These are phyloP conservation scores for Didymella keratinophila DNA, from an alignment of 2,329 filamentous ascomycete genomes.

Conservation along the genomic window DNA sequence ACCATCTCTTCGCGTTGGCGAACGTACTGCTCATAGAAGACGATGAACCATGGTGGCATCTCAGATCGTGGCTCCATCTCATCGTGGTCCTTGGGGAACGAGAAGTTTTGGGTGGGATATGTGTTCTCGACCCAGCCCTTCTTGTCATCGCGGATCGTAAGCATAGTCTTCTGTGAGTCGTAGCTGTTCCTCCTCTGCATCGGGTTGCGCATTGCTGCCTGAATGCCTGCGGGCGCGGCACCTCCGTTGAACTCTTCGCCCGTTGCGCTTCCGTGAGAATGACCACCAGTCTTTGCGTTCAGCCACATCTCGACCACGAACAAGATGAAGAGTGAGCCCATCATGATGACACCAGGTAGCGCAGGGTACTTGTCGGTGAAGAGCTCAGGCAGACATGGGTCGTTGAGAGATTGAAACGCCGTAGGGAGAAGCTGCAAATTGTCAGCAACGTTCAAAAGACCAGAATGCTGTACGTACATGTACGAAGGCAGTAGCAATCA, in stretches of 20 bases:
- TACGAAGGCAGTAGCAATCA: conserved; percentile 87
- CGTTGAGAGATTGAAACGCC: conserved; percentile 60
- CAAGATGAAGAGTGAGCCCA: conserved; percentile 66
- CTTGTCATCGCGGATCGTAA: conserved; percentile 44
- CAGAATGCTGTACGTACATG: conserved; percentile 56
- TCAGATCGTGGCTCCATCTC: conserved; percentile 47
- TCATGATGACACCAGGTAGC: conserved; percentile 71
- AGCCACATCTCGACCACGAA: conserved; percentile 71
- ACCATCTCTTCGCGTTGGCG: conserved; percentile 68
- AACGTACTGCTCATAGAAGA: conserved; percentile 70
- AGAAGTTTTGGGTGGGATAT: conserved; percentile 42
- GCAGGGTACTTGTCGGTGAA: conserved; percentile 68
- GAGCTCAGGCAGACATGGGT: conserved; percentile 64
- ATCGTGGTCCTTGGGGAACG: conserved; percentile 37
- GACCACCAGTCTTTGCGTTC: conserved; percentile 65
- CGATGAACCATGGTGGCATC: conserved; percentile 70
- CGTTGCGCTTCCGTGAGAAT: conserved; percentile 65
- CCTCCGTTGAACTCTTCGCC: conserved; percentile 50
- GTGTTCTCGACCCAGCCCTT: conserved; percentile 44
- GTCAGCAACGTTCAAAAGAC: conserved; percentile 13
- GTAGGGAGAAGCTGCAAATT: conserved; percentile 61
- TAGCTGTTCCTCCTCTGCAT: conserved; percentile 45
- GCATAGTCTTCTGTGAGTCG: conserved; percentile 47
- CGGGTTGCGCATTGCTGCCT: conserved; percentile 43
- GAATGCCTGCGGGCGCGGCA: conserved; percentile 31